These are phyloP conservation scores for Cerioporus squamosus DNA, from an alignment of 1,284 basidiomycete genomes.

Conservation along the genomic window DNA sequence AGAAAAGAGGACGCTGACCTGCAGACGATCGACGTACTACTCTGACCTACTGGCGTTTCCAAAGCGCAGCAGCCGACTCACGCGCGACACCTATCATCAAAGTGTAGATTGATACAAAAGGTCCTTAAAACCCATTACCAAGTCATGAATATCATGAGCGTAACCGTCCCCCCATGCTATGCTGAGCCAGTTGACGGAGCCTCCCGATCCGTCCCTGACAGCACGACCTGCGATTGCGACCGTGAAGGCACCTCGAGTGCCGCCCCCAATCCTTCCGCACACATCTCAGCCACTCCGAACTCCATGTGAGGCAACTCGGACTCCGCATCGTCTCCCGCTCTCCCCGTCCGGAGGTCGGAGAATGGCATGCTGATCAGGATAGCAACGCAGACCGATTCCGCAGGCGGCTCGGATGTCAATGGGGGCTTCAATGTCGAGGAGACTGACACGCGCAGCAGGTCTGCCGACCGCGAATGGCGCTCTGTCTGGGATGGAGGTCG, in stretches of 20 bases:
- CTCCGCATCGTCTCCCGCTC: conserved; percentile 7
- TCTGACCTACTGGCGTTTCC: no score
- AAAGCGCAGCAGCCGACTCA: no score
- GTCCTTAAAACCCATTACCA: no score
- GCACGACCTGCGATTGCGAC: neutral
- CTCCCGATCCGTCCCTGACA: no score
- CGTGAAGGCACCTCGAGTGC: neutral
- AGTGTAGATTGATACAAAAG: no score
- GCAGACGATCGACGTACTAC: no score
- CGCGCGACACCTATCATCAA: no score
- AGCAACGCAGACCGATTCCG: conserved; percentile 18
- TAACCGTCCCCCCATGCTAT: no score
- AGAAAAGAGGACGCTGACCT: no score
- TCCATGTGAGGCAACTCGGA: conserved; percentile 27
- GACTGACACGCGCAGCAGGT: neutral
- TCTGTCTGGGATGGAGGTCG: neutral
- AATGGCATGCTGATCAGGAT: conserved; percentile 30
- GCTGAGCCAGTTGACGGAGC: no score
- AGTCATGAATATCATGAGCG: no score
- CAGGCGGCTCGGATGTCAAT: conserved; percentile 6
- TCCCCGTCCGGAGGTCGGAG: conserved; percentile 12
- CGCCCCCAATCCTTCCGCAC: conserved; percentile 8
- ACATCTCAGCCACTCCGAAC: conserved; percentile 24
- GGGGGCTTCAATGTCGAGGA: conserved; percentile 14
- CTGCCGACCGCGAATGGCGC: neutral